Percentiles rank a stretch among this genome's conserved stretches.
phyloP scores from a whole-genome alignment of 257 asterid genomes.

The Primulina eburnea region DNA sequence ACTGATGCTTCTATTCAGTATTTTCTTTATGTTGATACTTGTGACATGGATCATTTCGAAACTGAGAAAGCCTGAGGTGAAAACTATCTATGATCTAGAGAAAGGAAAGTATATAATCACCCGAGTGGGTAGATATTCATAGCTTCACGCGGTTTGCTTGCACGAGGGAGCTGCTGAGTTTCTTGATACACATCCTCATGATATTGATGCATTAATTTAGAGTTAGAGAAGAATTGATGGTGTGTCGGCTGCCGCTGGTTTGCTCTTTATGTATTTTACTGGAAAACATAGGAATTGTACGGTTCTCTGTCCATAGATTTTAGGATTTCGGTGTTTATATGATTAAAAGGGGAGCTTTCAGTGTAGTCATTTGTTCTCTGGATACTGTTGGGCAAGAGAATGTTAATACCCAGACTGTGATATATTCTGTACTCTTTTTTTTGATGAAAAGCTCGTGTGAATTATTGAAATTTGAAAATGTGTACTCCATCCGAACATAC shows the following conservation, averaged over 20 bases:
- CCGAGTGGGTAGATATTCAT: slow-evolving; percentile 66
- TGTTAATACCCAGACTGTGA: no score
- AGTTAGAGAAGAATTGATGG: slow-evolving; percentile 20
- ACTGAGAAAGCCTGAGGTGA: slow-evolving; percentile 75
- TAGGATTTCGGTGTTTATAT: not conserved
- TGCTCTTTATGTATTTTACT: not conserved
- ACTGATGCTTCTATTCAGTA: slow-evolving; percentile 39
- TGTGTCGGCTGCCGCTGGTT: slow-evolving; percentile 11
- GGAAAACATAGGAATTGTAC: not conserved
- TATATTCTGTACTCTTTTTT: no score
- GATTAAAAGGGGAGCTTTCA: no score
- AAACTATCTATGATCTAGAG: slow-evolving; percentile 92
- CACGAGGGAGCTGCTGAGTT: slow-evolving; percentile 22
- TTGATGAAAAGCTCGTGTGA: no score
- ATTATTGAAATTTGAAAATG: no score
- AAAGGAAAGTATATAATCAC: slow-evolving; percentile 90
- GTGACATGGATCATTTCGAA: slow-evolving; percentile 45
- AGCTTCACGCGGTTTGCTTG: slow-evolving; percentile 21
- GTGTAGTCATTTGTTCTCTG: not conserved
- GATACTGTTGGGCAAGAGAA: no score
- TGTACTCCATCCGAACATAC: no score
- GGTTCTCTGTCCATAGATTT: not conserved
- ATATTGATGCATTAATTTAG: not conserved
- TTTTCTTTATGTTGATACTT: slow-evolving; percentile 41
- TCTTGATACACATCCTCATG: slow-evolving; percentile 16